Evolutionary conservation across 1,284 basidiomycete genomes (phyloP), one percentile per base, ranked within the genome.

Genomic region (Heterobasidion parviporum): DNA sequence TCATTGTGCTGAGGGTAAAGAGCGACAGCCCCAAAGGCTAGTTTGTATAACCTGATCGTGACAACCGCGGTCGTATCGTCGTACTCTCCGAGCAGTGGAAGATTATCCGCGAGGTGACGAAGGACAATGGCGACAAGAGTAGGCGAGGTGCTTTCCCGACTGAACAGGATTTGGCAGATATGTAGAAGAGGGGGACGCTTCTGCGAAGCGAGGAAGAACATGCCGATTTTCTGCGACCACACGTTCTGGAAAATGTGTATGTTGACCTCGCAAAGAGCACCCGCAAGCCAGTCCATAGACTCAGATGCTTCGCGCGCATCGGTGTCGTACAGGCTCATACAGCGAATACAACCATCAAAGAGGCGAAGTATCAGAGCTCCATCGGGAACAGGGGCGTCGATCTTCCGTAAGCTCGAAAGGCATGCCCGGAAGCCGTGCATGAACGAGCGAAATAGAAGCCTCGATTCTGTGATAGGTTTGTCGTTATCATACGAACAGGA

Each of bases 41-140:
- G 91, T 75, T 98, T 99, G 83, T 94, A 99, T 57, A 98, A 77
- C 53, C 94, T 83, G 57, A 99, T 86, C 9, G 89, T 90, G 46
- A 90, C 83, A 1, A 89, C 84, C 2, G 89, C 86, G 9, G 84
- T 86, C 62, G 86, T 77, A 63, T 93, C 89, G 64, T 95, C 89
- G 65, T 89, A 84, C 60, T 93, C 87, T 50, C 95, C 96, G 2
- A 99, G 81, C 50, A 88, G 74, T 33, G 88, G 89, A 14, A 99
- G 81, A 50, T 87, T 81, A 34, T 87, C 83, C 56, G 97, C 86
- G 52, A 99, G 81, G 70, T 93, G 94, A 50, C 87, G 83, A 57
- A 99, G 82, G 34, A 98, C 81, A 59, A 98, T 97, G 9, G 92
- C 92, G 56, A 98, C 83, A n/a, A 98, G 80, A 16, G 93, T 92